Conservation (phyloP, 495 filamentous ascomycete genomes). For the Penicillium verhagenii region DNA sequence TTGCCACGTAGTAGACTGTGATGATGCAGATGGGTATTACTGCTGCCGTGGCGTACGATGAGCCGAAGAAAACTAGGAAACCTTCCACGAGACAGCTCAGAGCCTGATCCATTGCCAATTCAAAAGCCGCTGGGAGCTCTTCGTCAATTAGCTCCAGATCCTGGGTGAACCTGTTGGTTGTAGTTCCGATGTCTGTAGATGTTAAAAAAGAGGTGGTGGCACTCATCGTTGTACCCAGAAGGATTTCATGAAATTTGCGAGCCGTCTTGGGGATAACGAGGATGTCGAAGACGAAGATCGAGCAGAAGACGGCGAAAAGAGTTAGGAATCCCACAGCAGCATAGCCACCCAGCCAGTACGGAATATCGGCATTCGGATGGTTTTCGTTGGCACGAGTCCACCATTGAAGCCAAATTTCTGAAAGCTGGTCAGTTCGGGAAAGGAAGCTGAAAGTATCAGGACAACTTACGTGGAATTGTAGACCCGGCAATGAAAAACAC, state of each 20-base stretch:
- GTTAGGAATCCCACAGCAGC: slow-evolving; percentile 16
- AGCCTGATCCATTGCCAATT: slow-evolving; percentile 10
- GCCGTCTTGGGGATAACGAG: slow-evolving; percentile 20
- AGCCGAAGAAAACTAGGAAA: slow-evolving; percentile 20
- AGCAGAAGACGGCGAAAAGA: slow-evolving; percentile 13
- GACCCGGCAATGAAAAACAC: slow-evolving; percentile 24
- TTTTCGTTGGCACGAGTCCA: slow-evolving; percentile 26
- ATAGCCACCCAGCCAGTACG: slow-evolving; percentile 24
- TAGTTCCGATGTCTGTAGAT: slow-evolving; percentile 21
- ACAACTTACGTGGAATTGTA: slow-evolving; percentile 20
- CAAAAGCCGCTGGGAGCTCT: slow-evolving; percentile 29
- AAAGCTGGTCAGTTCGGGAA: not conserved
- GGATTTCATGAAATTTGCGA: slow-evolving; percentile 19
- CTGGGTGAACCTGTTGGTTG: slow-evolving; percentile 30
- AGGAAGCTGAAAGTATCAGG: not conserved
- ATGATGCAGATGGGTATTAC: slow-evolving; percentile 19
- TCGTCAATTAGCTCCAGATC: slow-evolving; percentile 52
- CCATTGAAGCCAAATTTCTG: slow-evolving; percentile 36
- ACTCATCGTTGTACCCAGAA: slow-evolving; percentile 21
- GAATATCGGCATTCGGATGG: slow-evolving; percentile 32
- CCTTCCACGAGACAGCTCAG: slow-evolving; percentile 17
- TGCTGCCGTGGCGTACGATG: slow-evolving; percentile 18
- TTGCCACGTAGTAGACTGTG: slow-evolving; percentile 20
- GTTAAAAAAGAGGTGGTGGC: slow-evolving; percentile 25
- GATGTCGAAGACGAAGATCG: slow-evolving; percentile 13